Base-by-base conservation (phyloP, 106 monocot genomes). In the Dendrobium chrysotoxum region DNA sequence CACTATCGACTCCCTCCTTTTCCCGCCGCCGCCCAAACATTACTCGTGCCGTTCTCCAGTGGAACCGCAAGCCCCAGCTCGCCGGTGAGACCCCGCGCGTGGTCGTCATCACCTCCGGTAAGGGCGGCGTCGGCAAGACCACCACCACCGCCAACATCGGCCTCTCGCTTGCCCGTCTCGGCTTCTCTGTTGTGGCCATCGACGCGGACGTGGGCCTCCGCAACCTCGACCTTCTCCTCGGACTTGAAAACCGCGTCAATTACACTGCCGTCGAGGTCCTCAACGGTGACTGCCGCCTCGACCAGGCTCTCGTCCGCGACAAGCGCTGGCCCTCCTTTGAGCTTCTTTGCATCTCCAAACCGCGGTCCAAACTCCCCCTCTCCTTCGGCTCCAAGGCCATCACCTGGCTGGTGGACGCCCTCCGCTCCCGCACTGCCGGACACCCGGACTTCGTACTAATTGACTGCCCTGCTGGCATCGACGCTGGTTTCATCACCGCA, bases 71-170 rank as follows among this genome's bases (percentile, higher is more conserved):
- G 80, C 95, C 94, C 4, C 80, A 92, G 55, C 88, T 97, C 28
- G 40, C 96, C 25, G 96, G 96, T 8, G 83, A 84, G 40, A 85
- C 86, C 55, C 96, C 96, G 8, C 96, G 92, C 77, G 89, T 92
- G 20, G 89, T 90, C n/a, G 94, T 94, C 31, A 81, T 94, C 77
- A 92, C 93, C 58, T 94, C 94, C 45, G 97, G 97, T 17, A 97
- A 97, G 86, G 97, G 94, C 26, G 97, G 97, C 81, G 97, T 97
- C 16, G 97, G 97, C 15, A 97, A 97, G 88, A 97, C 96, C 74
- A 97, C 96, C 75, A 91, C 92, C 75, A 91, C 97, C 40, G 97
- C 97, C 79, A 97, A 97, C 82, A 77, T 97, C 64, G 90, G 88
- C 67, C 84, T 91, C 81, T 94, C 97, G 53, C 97, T 97, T 53